phyloP scores from a whole-genome alignment of 129 eudicot species.

The Chrysanthemum lavandulifolium region DNA sequence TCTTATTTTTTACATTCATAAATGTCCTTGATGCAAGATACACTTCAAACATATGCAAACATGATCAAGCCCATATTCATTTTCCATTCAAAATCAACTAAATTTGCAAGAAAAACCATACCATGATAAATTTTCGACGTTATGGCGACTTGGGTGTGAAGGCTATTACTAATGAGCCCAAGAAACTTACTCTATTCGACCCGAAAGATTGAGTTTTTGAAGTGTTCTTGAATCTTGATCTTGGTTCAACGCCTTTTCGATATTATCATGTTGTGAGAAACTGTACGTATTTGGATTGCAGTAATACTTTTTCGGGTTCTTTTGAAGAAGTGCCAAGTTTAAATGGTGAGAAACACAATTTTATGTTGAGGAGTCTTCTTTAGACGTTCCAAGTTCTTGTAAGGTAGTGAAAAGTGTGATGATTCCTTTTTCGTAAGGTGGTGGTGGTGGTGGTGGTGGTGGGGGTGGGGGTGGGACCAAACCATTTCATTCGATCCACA shows the following conservation, averaged over 20 bases:
- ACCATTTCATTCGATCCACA: no score
- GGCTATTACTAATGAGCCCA: conserved; percentile 37
- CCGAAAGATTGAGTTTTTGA: conserved; percentile 56
- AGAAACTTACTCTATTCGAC: conserved; percentile 42
- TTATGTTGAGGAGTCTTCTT: conserved; percentile 44
- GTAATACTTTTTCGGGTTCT: conserved; percentile 21
- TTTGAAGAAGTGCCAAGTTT: conserved; percentile 41
- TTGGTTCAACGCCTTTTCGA: conserved; percentile 38
- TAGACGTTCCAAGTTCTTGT: conserved; percentile 35
- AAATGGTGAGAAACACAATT: conserved; percentile 36
- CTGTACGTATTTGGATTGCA: conserved; percentile 48
- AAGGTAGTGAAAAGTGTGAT: conserved; percentile 33
- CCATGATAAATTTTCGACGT: conserved; percentile 39
- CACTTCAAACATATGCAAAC: conserved; percentile 23
- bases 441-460: no score
- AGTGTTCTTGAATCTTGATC: conserved; percentile 56
- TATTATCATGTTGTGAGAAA: conserved; percentile 43
- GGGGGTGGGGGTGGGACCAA: no score
- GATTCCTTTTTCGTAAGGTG: conserved; percentile 55
- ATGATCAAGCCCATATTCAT: conserved; percentile 21
- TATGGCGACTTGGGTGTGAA: conserved; percentile 49
- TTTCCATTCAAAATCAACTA: conserved; percentile 44
- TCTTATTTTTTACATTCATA: conserved; percentile 26
- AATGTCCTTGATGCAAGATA: conserved; percentile 21
- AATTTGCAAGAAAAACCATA: conserved; percentile 39